Evolutionary conservation across 768 basidiomycete species (phyloP), one percentile per base, ranked within the genome.

Genomic region (Mycena sanguinolenta): DNA sequence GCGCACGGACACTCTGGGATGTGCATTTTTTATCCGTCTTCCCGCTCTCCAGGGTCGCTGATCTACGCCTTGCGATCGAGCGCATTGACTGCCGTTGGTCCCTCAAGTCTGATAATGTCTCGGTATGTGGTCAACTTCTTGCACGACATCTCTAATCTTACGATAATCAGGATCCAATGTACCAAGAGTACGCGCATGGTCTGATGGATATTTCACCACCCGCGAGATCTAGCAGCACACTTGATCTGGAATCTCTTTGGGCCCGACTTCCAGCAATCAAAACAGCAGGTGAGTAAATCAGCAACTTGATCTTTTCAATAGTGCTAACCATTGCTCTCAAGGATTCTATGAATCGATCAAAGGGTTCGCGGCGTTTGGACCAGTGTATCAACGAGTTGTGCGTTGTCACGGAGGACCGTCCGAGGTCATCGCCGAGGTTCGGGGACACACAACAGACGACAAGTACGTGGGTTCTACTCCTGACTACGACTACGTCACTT

Each of bases 181-280:
- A 49, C 17, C 19, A 3, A n/a, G 57, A 58, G 28, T 58, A 17
- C 19, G 67, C 58, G 44, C 67, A 69, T 4, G 67, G 67, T 0
- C 59, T 58, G 10, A 63, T 63, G 67, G 67, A 69, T n/a, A 59
- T 9, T 2, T 69, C n/a, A n/a, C n/a, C n/a, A n/a, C n/a, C n/a
- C n/a, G n/a, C n/a, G n/a, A n/a, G n/a, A n/a, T n/a, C n/a, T n/a
- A n/a, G n/a, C n/a, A n/a, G n/a, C n/a, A n/a, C n/a, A n/a, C n/a
- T n/a, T n/a, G n/a, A n/a, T n/a, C n/a, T n/a, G n/a, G n/a, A n/a
- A n/a, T n/a, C n/a, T n/a, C n/a, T n/a, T n/a, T n/a, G n/a, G n/a
- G n/a, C n/a, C n/a, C n/a, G n/a, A n/a, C n/a, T n/a, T n/a, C n/a
- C 49, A 12, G 4, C 42, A 54, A 3, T 34, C n/a, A 38, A 21